These are phyloP conservation scores for Chimonanthus praecox DNA, from an alignment of 164 flowering plant genomes.

Conservation along the genomic window DNA sequence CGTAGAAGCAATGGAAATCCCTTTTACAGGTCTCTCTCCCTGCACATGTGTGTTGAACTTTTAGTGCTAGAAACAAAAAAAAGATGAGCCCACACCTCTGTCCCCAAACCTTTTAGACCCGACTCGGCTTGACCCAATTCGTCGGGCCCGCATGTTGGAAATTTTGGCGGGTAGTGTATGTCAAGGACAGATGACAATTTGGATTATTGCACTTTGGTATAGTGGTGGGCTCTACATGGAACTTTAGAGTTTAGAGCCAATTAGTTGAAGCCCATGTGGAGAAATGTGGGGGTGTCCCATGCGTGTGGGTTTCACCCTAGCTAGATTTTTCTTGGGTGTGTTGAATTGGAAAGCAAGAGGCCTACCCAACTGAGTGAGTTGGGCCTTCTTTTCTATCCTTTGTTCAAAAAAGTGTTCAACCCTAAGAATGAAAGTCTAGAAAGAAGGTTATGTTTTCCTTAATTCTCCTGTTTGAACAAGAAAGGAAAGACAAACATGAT, in stretches of 20 bases:
- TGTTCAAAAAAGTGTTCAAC: background rate
- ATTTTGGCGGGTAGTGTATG: no score
- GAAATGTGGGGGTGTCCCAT: background rate
- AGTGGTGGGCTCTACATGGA: background rate
- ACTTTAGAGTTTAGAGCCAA: background rate
- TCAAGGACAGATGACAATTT: no score
- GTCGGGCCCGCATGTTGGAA: no score
- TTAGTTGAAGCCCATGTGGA: background rate
- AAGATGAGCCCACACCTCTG: background rate
- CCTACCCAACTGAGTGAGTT: background rate
- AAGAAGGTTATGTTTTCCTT: background rate
- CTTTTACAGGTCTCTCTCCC: background rate
- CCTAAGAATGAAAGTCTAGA: background rate
- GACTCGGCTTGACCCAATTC: no score
- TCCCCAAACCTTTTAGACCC: no score
- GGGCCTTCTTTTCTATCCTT: constrained; percentile 1
- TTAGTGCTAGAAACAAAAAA: background rate
- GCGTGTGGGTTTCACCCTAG: constrained; percentile 1
- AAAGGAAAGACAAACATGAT: background rate
- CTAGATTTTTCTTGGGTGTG: background rate
- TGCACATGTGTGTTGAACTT: background rate
- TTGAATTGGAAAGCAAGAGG: background rate
- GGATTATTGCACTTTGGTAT: background rate
- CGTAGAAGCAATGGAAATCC: constrained; percentile 1
- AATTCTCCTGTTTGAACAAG: background rate